Conservation (phyloP, 768 basidiomycete species). For the Boletus fagicola region DNA sequence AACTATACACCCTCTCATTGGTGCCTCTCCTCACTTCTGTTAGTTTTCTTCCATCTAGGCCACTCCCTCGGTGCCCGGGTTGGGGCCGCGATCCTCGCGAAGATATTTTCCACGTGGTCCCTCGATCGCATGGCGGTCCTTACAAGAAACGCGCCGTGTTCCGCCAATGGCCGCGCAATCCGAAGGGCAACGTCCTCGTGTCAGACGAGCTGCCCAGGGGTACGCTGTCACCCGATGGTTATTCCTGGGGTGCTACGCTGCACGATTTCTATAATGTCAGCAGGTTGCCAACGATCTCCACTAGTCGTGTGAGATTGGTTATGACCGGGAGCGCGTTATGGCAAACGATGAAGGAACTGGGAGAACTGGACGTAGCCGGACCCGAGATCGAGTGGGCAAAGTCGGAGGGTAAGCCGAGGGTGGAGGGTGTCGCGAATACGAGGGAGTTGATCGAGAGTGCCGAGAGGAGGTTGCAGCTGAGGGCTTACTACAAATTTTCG, state of each 20-base stretch:
- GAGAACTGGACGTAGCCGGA: conserved; percentile 16
- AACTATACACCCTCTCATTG: neutral
- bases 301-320: too few species aligned
- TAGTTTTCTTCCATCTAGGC: neutral
- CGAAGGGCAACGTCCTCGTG: conserved; percentile 11
- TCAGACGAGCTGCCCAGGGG: conserved; percentile 1
- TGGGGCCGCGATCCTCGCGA: conserved; percentile 10
- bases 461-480: neutral
- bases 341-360: conserved; percentile 11
- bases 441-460: conserved; percentile 10
- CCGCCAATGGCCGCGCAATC: conserved; percentile 27
- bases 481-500: neutral
- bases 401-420: conserved; percentile 24
- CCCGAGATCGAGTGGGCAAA: conserved; percentile 24
- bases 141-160: conserved; percentile 19
- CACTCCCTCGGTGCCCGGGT: neutral
- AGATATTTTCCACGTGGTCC: conserved; percentile 1
- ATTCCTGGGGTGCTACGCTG: conserved; percentile 29
- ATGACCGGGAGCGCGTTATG: too few species aligned
- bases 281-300: too few species aligned
- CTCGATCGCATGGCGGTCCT: neutral
- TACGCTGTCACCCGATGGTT: conserved; percentile 20
- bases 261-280: too few species aligned
- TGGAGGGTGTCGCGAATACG: conserved; percentile 16
- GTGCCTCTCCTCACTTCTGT: too few species aligned